Conservation (phyloP, 2,329 filamentous ascomycete species). For the Juglanconis sp. region DNA sequence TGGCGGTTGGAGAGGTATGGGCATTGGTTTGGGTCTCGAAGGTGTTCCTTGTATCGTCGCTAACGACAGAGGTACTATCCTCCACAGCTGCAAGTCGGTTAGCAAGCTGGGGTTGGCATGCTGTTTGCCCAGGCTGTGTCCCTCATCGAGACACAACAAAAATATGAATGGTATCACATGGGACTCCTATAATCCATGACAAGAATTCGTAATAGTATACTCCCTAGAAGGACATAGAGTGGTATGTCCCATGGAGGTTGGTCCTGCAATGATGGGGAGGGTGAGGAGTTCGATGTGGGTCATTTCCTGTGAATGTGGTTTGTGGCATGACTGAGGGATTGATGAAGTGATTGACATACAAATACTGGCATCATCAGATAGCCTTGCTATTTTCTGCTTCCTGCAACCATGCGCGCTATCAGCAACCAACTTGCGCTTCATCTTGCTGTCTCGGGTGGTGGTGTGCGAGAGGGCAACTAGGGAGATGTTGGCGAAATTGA, state of each 20-base stretch:
- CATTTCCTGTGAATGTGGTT: too few species aligned
- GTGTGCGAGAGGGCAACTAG: background rate
- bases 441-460: background rate
- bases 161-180: too few species aligned
- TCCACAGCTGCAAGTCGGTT: constrained; percentile 9
- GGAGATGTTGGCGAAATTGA: background rate
- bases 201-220: too few species aligned
- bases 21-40: background rate
- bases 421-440: constrained; percentile 14
- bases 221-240: too few species aligned
- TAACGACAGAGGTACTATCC: background rate
- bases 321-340: too few species aligned
- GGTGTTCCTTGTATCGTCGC: constrained; percentile 1
- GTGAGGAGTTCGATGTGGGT: too few species aligned
- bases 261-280: too few species aligned
- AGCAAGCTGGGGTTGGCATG: background rate
- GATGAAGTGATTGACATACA: background rate
- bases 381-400: background rate
- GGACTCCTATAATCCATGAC: too few species aligned
- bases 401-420: background rate
- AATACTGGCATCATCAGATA: background rate
- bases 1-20: constrained; percentile 6
- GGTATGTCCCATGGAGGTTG: too few species aligned
- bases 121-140: background rate
- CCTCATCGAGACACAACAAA: background rate